Evolutionary conservation across 345 rosid genomes (phyloP).

Genomic region (Cardamine occulta): DNA sequence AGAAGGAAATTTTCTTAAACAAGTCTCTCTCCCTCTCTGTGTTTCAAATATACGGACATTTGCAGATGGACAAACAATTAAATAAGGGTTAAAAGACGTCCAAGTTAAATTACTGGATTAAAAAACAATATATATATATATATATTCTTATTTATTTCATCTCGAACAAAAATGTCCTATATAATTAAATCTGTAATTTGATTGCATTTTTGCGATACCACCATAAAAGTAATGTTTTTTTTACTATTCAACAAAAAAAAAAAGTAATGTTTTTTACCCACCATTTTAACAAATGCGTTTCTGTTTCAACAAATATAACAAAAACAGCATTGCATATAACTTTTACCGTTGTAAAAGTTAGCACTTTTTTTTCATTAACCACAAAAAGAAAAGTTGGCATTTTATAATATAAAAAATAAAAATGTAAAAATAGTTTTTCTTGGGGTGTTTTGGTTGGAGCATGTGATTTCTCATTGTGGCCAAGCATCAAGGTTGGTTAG

Average conservation of each 20-base stretch:
- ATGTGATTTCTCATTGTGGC: constrained; percentile 40
- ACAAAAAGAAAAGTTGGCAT: background rate
- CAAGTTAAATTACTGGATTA: too few species aligned
- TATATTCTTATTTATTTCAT: background rate
- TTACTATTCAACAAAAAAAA: too few species aligned
- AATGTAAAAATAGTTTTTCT: background rate
- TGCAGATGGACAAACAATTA: constrained; percentile 17
- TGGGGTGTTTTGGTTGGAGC: constrained; percentile 38
- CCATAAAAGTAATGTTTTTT: too few species aligned
- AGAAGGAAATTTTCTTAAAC: background rate
- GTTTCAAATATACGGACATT: constrained; percentile 45
- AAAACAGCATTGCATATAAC: background rate
- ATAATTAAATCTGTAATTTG: too few species aligned
- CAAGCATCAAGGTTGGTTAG: constrained; percentile 34
- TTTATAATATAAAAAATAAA: background rate
- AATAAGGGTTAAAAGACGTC: background rate
- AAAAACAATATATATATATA: too few species aligned
- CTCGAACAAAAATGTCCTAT: background rate
- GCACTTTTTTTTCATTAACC: background rate
- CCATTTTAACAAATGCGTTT: too few species aligned
- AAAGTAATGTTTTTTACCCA: too few species aligned
- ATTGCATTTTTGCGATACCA: too few species aligned
- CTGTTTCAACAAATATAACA: background rate
- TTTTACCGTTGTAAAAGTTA: background rate
- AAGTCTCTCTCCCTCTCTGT: constrained; percentile 24